Evolutionary conservation across 306 rosid genomes (phyloP).

Genomic region (Glycine tomentella): DNA sequence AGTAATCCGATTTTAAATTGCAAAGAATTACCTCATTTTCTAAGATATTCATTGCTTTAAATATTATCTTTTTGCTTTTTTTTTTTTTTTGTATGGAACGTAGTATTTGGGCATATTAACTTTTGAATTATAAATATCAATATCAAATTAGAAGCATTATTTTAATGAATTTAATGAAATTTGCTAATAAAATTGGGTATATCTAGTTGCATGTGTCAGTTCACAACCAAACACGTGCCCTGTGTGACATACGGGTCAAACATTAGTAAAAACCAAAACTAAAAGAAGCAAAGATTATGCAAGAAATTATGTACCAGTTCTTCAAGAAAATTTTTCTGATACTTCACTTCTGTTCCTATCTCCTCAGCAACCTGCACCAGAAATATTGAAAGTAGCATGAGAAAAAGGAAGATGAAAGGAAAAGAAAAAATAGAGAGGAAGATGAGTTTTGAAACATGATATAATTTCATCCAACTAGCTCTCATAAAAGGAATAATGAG

Average conservation of each 20-base stretch:
- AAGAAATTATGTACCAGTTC: slow-evolving; percentile 71
- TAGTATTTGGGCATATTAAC: neutral
- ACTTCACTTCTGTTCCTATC: slow-evolving; percentile 79
- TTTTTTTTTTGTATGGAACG: neutral
- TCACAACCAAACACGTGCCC: neutral
- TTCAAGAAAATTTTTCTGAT: slow-evolving; percentile 74
- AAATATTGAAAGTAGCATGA: slow-evolving; percentile 33
- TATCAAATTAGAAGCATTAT: neutral
- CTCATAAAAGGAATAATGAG: slow-evolving; percentile 5
- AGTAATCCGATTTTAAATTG: neutral
- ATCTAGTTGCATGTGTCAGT: neutral
- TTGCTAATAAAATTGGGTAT: neutral
- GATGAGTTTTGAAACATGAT: slow-evolving; percentile 14
- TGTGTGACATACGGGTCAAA: neutral
- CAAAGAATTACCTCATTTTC: neutral
- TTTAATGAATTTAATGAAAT: neutral
- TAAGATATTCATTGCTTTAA: neutral
- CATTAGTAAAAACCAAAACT: neutral
- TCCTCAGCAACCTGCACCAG: slow-evolving; percentile 83
- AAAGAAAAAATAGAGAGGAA: slow-evolving; percentile 8
- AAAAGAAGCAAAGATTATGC: slow-evolving; percentile 17
- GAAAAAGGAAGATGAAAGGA: neutral
- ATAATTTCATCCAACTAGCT: slow-evolving; percentile 33
- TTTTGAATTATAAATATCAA: slow-evolving; percentile 7
- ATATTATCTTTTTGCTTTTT: neutral